Base-by-base conservation (phyloP, 805 yeast species). In the Ogataea henricii region DNA sequence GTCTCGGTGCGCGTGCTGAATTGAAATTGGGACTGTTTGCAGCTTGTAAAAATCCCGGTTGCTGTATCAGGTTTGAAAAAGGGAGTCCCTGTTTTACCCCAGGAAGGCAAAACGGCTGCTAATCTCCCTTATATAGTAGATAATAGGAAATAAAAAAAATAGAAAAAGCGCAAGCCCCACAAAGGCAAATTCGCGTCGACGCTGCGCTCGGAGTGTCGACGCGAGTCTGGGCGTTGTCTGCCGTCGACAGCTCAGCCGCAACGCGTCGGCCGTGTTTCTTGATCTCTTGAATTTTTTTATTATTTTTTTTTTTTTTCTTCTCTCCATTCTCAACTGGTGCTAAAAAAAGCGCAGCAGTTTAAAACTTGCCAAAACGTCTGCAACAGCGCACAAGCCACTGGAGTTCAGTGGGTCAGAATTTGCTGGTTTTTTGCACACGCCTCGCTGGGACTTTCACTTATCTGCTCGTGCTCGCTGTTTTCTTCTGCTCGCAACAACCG, bases 121-220 rank as follows among this genome's bases (percentile, higher is more conserved):
- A 32, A 30, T 40, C 37, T 27, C 23, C 26, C 29, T 30, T 39
- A 39, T 39, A 39, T 27, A 40, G 23, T 27, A 12, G 13, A 25
- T 36, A 36, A 25, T 23, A 3, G 2, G 12, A 6, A 17, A 26
- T 29, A 39, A 22, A 32, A 22, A 23, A 23, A 21, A 17, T 12
- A 21, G n/a, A 37, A 22, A 37, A 37, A 26, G 30, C 30, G 36
- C 44, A 33, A 30, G 37, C 44, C 37, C 37, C 43, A 39, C 34
- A 25, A 34, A 23, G 40, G 40, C 40, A 36, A 36, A 36, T 36
- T 36, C 40, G 40, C 40, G 40, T 36, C 40, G 40, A 22, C 40
- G 18, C 17, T 4, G 16, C 4, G 21, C 10, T 6, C 20, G 36
- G 36, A 7, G 6, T 20, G 39, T 35, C 20, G 32, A n/a, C n/a